These are phyloP conservation scores for Phytopythium mirpurense DNA, from an alignment of 352 stramenopile species.

Conservation along the genomic window DNA sequence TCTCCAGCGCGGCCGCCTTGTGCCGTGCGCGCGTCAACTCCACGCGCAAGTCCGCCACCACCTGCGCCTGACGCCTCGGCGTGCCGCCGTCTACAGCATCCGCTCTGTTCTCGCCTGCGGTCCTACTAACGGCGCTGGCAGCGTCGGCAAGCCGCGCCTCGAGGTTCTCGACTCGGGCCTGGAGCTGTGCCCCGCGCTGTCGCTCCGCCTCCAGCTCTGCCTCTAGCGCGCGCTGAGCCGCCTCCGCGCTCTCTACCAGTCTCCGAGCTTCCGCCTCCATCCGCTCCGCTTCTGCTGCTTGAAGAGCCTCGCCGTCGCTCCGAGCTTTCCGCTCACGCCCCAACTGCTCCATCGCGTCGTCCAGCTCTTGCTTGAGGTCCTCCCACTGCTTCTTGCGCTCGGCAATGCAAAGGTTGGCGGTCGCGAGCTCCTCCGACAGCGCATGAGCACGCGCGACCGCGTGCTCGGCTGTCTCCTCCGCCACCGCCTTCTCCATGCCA, in stretches of 20 bases:
- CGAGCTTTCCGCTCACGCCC: background rate
- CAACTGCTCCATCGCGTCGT: background rate
- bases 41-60: conserved; percentile 19
- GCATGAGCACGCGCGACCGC: conserved; percentile 28
- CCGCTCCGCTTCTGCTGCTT: conserved; percentile 1
- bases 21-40: conserved; percentile 53
- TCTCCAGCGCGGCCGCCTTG: conserved; percentile 41
- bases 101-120: conserved; percentile 4
- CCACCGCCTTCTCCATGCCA: conserved; percentile 33
- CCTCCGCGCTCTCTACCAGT: conserved; percentile 4
- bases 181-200: conserved; percentile 10
- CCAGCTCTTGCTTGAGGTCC: background rate
- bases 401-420: conserved; percentile 64
- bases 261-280: conserved; percentile 7
- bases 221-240: conserved; percentile 10
- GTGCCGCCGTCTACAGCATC: conserved; percentile 7
- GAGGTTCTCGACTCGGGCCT: background rate
- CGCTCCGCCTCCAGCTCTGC: conserved; percentile 10
- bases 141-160: conserved; percentile 8
- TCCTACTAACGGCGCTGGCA: conserved; percentile 2
- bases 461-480: conserved; percentile 32
- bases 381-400: conserved; percentile 67
- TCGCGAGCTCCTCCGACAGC: conserved; percentile 48
- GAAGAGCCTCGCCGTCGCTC: conserved; percentile 7
- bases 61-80: conserved; percentile 1